These are phyloP conservation scores for Magnusiomyces sp. DNA, from an alignment of 1,139 yeast genomes.

Conservation along the genomic window DNA sequence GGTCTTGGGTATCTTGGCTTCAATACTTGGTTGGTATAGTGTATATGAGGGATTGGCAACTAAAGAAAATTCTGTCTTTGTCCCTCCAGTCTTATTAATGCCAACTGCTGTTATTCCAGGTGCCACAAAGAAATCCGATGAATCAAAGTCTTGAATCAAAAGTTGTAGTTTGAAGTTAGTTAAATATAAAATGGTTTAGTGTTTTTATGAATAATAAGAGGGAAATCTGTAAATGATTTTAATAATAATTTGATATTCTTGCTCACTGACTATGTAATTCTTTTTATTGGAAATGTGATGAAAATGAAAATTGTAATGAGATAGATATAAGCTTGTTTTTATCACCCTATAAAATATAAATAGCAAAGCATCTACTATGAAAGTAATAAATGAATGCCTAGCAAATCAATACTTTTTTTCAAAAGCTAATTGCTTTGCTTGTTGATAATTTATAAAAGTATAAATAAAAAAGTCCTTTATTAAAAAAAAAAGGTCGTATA, in stretches of 20 bases:
- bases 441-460: too few relatives aligned
- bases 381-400: too few relatives aligned
- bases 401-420: too few relatives aligned
- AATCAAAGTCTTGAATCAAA: not conserved
- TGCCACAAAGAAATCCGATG: too few relatives aligned
- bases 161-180: not conserved
- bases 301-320: too few relatives aligned
- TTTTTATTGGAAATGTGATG: not conserved
- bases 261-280: not conserved
- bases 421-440: too few relatives aligned
- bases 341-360: too few relatives aligned
- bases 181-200: too few relatives aligned
- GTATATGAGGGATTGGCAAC: conserved; percentile 33
- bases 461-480: too few relatives aligned
- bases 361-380: too few relatives aligned
- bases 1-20: conserved; percentile 64
- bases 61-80: conserved; percentile 2
- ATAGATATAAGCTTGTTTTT: too few relatives aligned
- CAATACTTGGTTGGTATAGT: conserved; percentile 78
- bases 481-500: too few relatives aligned
- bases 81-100: conserved; percentile 4
- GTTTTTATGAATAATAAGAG: not conserved
- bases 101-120: conserved; percentile 1
- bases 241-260: not conserved
- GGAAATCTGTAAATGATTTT: not conserved